These are phyloP conservation scores for Gymnopilus dilepis DNA, from an alignment of 768 basidiomycete species.

Conservation along the genomic window DNA sequence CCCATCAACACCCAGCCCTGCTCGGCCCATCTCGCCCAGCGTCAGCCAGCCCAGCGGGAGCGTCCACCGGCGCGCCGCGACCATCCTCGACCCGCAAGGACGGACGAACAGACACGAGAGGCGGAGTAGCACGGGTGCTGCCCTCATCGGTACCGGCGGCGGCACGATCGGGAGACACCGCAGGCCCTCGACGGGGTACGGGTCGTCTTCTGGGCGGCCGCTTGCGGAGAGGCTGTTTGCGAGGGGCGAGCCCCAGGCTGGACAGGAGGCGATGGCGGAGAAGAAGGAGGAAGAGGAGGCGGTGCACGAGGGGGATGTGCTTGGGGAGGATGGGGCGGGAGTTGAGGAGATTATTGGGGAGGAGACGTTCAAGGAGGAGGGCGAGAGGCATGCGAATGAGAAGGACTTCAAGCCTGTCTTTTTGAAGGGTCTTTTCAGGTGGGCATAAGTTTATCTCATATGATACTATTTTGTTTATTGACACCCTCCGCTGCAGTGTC, in stretches of 20 bases:
- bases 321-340: slow-evolving; percentile 36
- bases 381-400: slow-evolving; percentile 55
- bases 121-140: slow-evolving; percentile 77
- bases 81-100: slow-evolving; percentile 73
- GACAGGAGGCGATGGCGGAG: slow-evolving; percentile 41
- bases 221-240: slow-evolving; percentile 55
- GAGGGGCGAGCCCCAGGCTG: slow-evolving; percentile 48
- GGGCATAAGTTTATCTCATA: slow-evolving; percentile 18
- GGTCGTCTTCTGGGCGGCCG: slow-evolving; percentile 35
- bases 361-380: slow-evolving; percentile 53
- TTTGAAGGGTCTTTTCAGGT: slow-evolving; percentile 96
- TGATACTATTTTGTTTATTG: slow-evolving; percentile 1
- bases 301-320: slow-evolving; percentile 19
- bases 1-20: slow-evolving; percentile 24
- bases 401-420: slow-evolving; percentile 94
- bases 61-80: slow-evolving; percentile 76
- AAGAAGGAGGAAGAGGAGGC: slow-evolving; percentile 46
- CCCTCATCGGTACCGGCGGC: slow-evolving; percentile 45
- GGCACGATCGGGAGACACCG: slow-evolving; percentile 72
- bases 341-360: slow-evolving; percentile 48
- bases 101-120: slow-evolving; percentile 70
- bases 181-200: slow-evolving; percentile 73
- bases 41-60: slow-evolving; percentile 63
- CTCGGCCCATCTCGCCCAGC: slow-evolving; percentile 42
- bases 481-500: slow-evolving; percentile 56